Conservation (phyloP, 371 early-diverging fungal species). For the Zychaea mexicana region DNA sequence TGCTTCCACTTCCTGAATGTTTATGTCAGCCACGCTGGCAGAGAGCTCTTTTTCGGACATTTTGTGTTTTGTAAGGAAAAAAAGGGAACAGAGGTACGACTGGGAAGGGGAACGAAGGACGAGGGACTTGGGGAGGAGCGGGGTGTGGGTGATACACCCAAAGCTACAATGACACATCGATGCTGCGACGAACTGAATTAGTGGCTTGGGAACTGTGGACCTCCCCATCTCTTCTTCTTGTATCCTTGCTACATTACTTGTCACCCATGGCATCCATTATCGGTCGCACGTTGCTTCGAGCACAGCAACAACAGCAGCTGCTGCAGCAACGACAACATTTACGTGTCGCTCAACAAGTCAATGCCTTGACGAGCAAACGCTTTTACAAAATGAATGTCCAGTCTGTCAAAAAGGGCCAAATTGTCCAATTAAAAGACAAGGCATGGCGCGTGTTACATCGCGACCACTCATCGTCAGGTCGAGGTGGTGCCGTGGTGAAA, state of each 20-base stretch:
- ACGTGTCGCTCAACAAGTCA: not conserved
- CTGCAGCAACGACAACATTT: too few relatives aligned
- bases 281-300: not conserved
- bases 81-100: not conserved
- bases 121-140: too few relatives aligned
- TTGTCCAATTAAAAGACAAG: constrained; percentile 47
- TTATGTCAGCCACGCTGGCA: constrained; percentile 19
- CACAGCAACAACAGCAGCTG: not conserved
- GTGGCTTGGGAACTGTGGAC: not conserved
- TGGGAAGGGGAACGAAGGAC: too few relatives aligned
- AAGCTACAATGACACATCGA: too few relatives aligned
- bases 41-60: constrained; percentile 24
- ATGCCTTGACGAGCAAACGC: constrained; percentile 16
- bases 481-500: constrained; percentile 58
- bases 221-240: not conserved
- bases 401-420: constrained; percentile 48
- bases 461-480: constrained; percentile 46
- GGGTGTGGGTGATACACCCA: too few relatives aligned
- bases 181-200: not conserved
- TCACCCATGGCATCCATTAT: not conserved
- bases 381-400: constrained; percentile 48
- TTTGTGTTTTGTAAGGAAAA: not conserved
- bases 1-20: constrained; percentile 11
- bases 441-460: constrained; percentile 47
- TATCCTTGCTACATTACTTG: too few relatives aligned